Percentiles rank a stretch among this genome's conserved stretches.
Evolutionary conservation across 805 yeast genomes (phyloP).

Genomic region (Aciculoconidium aculeatum): DNA sequence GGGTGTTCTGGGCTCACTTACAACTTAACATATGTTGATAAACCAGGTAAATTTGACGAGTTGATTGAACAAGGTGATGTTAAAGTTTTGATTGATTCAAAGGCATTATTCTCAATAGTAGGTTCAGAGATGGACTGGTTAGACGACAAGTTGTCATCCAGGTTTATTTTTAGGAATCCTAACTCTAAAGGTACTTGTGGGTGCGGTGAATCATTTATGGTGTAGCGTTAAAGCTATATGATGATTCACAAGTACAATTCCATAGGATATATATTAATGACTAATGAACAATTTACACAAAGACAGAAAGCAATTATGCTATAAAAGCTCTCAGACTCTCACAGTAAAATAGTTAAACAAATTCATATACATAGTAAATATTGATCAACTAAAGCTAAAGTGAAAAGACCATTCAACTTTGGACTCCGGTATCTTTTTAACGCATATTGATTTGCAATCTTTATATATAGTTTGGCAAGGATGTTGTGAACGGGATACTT

Average conservation of each 20-base stretch:
- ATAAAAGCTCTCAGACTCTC: no score
- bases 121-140: slow-evolving; percentile 99
- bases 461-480: no score
- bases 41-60: slow-evolving; percentile 95
- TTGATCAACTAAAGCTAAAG: slow-evolving; percentile 1
- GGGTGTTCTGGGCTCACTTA: slow-evolving; percentile 96
- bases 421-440: no score
- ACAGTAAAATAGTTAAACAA: no score
- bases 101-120: slow-evolving; percentile 90
- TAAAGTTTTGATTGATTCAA: slow-evolving; percentile 87
- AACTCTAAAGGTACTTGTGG: slow-evolving; percentile 98
- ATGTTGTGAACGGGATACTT: no score
- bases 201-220: slow-evolving; percentile 98
- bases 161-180: slow-evolving; percentile 92
- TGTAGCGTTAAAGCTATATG: no score
- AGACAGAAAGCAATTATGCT: no score
- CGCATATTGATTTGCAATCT: no score
- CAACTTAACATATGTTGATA: slow-evolving; percentile 81
- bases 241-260: no score
- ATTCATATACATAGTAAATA: no score
- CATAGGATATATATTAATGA: not conserved
- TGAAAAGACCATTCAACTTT: slow-evolving; percentile 1
- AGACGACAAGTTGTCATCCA: slow-evolving; percentile 82
- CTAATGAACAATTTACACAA: not conserved
- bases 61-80: slow-evolving; percentile 90